Evolutionary conservation across 352 stramenopile genomes (phyloP).

Genomic region (Phytopythium boreale): DNA sequence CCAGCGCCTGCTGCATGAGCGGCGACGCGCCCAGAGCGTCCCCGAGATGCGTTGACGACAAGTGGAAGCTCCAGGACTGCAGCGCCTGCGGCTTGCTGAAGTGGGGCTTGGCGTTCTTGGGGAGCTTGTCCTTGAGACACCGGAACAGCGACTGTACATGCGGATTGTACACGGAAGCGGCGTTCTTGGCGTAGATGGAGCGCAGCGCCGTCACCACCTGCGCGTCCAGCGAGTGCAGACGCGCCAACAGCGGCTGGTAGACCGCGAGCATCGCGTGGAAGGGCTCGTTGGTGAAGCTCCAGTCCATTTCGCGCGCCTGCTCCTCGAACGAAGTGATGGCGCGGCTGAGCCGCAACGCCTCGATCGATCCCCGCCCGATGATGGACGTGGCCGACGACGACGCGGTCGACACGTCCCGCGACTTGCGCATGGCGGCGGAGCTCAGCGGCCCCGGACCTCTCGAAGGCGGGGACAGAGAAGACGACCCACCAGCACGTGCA

Average conservation of each 20-base stretch:
- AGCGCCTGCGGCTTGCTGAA: conserved; percentile 59
- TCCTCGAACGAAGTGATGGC: conserved; percentile 38
- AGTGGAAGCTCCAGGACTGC: conserved; percentile 59
- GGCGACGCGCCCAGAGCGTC: conserved; percentile 51
- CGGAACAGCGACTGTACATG: conserved; percentile 62
- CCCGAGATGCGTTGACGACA: conserved; percentile 52
- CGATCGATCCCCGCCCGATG: conserved; percentile 7
- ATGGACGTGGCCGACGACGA: conserved; percentile 17
- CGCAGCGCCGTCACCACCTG: conserved; percentile 31
- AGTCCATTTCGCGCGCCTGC: conserved; percentile 51
- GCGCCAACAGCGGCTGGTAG: conserved; percentile 42
- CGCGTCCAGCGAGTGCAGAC: conserved; percentile 40
- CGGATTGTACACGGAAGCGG: conserved; percentile 42
- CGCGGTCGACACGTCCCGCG: conserved; percentile 23
- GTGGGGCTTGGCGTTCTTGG: conserved; percentile 38
- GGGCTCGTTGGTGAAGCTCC: conserved; percentile 56
- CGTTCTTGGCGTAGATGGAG: conserved; percentile 51
- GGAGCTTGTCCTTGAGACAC: conserved; percentile 57
- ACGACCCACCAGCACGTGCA: not conserved
- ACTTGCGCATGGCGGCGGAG: conserved; percentile 16
- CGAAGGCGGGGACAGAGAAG: conserved; percentile 1
- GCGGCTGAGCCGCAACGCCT: conserved; percentile 28
- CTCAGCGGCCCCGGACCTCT: conserved; percentile 8
- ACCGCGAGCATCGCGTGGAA: conserved; percentile 43
- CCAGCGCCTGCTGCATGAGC: conserved; percentile 66